phyloP scores from a whole-genome alignment of 345 rosid species.

The Streptanthus diversifolius region DNA sequence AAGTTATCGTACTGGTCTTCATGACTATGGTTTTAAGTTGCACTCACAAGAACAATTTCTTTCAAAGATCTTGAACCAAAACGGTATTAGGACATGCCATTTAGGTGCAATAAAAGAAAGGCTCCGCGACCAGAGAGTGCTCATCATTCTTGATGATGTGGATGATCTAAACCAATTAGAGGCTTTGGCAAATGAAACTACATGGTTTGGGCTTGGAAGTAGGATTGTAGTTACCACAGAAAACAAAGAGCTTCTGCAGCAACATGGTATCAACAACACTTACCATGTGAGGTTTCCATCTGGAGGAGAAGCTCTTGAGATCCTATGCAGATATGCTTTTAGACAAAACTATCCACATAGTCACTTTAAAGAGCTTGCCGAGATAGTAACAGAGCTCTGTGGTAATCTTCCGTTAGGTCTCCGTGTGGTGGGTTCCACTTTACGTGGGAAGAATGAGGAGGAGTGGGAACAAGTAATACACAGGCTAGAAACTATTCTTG shows the following conservation, averaged over 20 bases:
- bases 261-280: background rate
- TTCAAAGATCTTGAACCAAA: background rate
- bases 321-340: background rate
- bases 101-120: background rate
- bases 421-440: background rate
- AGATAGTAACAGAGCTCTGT: background rate
- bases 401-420: constrained; percentile 2
- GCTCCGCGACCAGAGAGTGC: background rate
- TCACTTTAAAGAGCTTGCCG: background rate
- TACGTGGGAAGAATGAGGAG: background rate
- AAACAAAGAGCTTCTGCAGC: background rate
- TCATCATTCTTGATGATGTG: background rate
- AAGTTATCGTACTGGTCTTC: background rate
- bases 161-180: background rate
- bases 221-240: background rate
- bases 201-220: background rate
- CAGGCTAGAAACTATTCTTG: background rate
- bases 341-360: background rate
- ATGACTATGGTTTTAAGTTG: background rate
- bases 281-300: background rate
- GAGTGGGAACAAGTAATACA: background rate
- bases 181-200: background rate
- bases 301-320: background rate
- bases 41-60: background rate
- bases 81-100: background rate